Base-by-base conservation (phyloP, 176 grass and related monocot genomes). In the Oryza officinalis region DNA sequence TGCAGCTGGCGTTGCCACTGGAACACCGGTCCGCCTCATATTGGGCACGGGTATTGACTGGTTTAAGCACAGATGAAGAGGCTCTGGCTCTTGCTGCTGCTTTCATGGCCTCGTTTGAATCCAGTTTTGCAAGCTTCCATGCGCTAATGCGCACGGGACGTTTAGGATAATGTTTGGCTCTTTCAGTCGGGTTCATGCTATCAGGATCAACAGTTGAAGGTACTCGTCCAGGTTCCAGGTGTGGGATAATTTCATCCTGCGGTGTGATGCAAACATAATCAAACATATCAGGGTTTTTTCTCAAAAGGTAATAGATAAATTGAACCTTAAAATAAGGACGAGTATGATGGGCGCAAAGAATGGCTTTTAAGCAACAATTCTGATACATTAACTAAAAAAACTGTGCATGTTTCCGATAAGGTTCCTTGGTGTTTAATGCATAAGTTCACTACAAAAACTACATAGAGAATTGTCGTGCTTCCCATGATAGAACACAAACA, bases 171-270 rank as follows among this genome's bases (percentile, higher is more conserved):
- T 52, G 89, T 74, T 89, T 90, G 40, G 52, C 70, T 87, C 89
- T 90, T 84, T 84, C 89, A 31, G 66, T 28, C 20, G 84, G 89
- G 61, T 98, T 89, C 6, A 82, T 69, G 43, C 89, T 89, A 80
- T 99, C 97, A 52, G 97, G 97, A 83, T 99, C 97, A 70, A 99
- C 60, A 46, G 93, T 99, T 65, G 97, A 99, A 80, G 93, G 93
- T 67, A 99, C 69, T 81, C 87, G 85, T 45, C 88, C 88, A 67
- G 97, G 93, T 82, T 94, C 88, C 80, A 99, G 83, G 65, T 96
- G 97, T 37, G 97, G 93, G 20, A 96, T 86, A 45, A 96, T 92
- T 83, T 99, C 97, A 11, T 99, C 97, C 97, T 99, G 83, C 82
- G 18, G 75, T 65, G 20, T 74, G 63, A 84, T 75, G 49, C 28